phyloP scores from a whole-genome alignment of 2,329 filamentous ascomycete species.

The Rhynchosporium agropyri region DNA sequence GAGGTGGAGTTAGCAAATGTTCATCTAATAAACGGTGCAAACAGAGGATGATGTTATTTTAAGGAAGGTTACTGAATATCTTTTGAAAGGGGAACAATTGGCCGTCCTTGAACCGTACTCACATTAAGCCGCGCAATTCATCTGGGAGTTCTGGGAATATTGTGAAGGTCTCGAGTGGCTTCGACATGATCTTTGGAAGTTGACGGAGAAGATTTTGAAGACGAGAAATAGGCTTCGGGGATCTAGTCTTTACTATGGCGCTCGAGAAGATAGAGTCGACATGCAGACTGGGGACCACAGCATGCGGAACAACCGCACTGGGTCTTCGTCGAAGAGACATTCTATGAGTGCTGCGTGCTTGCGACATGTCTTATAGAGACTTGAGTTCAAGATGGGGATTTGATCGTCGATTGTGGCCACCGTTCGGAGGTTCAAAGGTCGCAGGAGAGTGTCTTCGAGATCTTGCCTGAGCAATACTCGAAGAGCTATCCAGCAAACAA shows the following conservation, averaged over 20 bases:
- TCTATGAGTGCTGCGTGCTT: too few species aligned
- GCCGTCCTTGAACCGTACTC: background rate
- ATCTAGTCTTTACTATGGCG: background rate
- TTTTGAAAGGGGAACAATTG: background rate
- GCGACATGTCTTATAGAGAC: too few species aligned
- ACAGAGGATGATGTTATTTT: background rate
- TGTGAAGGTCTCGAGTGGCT: background rate
- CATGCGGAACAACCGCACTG: too few species aligned
- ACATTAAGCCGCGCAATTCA: background rate
- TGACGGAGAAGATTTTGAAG: background rate
- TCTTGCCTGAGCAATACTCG: too few species aligned
- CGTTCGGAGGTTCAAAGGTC: too few species aligned
- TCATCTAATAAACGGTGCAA: too few species aligned
- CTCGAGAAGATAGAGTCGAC: background rate
- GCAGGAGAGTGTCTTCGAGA: too few species aligned
- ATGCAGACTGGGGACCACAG: too few species aligned
- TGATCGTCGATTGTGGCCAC: too few species aligned
- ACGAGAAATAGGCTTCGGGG: background rate
- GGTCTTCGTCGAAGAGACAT: too few species aligned
- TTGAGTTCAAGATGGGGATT: too few species aligned
- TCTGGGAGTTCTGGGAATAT: background rate
- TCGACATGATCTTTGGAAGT: background rate
- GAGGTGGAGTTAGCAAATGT: too few species aligned
- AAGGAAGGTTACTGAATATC: background rate
- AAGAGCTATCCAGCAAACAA: background rate